Evolutionary conservation across 352 stramenopile species (phyloP), one percentile per base, ranked within the genome.

Genomic region (Peronospora farinosa): DNA sequence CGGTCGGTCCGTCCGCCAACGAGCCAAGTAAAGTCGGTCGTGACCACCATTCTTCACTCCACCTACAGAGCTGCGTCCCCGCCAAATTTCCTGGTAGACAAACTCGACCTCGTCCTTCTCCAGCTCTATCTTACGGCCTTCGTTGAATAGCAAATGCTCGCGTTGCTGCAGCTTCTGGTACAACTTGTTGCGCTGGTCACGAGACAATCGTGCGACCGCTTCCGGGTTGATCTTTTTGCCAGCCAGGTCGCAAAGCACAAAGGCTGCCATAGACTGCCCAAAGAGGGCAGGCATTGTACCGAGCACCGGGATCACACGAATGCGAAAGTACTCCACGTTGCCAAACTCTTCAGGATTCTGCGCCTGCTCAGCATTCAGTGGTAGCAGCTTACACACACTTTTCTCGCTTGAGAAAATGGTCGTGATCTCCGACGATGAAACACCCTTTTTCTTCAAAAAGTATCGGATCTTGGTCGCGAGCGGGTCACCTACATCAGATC

Each of bases 371-470:
- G 93, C 79, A 11, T 96, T 95, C 28, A 99, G 77, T 31, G 95
- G 90, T 25, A 98, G 76, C 33, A 99, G 69, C 59, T 97, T 95
- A n/a, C 76, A 82, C 76, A 81, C 91, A n/a, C 92, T 91, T 63
- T 97, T 97, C 74, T 99, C 96, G 45, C 92, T 98, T 51, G 84
- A 95, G 71, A 95, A 98, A 6, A 98, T 79, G 15, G 77, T 91
- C 35, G 77, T 88, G 47, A 97, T 86, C 23, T 72, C 60, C 3
- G 72, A 67, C 25, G 73, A 74, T 35, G 78, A 67, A 25, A 93
- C 66, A 7, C 65, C 66, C 23, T 84, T 79, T 65, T 95, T 92
- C 46, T 92, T 92, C 17, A 98, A 63, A 39, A 91, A 92, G 74
- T 96, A 97, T 15, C 95, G 85, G 50, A 99, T 88, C 63, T 98